Base-by-base conservation (phyloP, 73 alveolate species). In the Diophrys appendiculata region DNA sequence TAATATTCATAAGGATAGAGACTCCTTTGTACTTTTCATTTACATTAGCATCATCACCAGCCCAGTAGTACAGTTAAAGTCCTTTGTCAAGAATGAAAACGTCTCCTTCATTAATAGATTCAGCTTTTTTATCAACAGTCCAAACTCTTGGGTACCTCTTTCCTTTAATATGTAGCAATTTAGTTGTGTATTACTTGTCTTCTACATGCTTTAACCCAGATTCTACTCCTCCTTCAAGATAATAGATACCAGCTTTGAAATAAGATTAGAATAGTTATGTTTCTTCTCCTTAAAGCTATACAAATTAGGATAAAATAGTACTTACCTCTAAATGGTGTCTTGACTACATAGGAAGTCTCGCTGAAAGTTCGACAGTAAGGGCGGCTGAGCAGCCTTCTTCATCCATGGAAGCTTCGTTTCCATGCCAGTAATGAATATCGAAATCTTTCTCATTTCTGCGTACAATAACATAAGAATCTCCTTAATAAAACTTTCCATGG, bases 341-440 rank as follows among this genome's bases (percentile, higher is more conserved):
- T 24, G 89, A 86, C 3, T 80, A 72, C 29, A 29, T 5, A 13
- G 52, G 30, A 2, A 86, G 65, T 1, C 53, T 64, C 18, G 35
- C 89, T 2, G 83, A 52, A 5, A 86, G 77, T 52, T 86, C 75
- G n/a, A 86, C 89, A 18, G 93, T 71, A 52, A 86, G 72, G 2
- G 89, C 88, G 25, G 93, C 93, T 27, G 93, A 88, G 11, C 88
- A 32, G 0, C 81, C 81, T 60, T 78, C 76, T 65, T 86, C 93
- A 86, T 86, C 93, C 73, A 76, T 68, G 1, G 93, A 65, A 8
- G 93, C 88, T 28, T 79, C 73, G 52, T 78, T 67, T 60, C 93
- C 93, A 54, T 79, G 88, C 93, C 93, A 86, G 73, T 79, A 86
- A 52, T 86, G 93, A 35, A 86, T 86, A 53, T 80, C 89, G 54